A percentile compares a stretch with the other conserved stretches of the same genome.
These are phyloP conservation scores for Heliocybe sulcata DNA, from an alignment of 1,284 basidiomycete species.

Conservation along the genomic window DNA sequence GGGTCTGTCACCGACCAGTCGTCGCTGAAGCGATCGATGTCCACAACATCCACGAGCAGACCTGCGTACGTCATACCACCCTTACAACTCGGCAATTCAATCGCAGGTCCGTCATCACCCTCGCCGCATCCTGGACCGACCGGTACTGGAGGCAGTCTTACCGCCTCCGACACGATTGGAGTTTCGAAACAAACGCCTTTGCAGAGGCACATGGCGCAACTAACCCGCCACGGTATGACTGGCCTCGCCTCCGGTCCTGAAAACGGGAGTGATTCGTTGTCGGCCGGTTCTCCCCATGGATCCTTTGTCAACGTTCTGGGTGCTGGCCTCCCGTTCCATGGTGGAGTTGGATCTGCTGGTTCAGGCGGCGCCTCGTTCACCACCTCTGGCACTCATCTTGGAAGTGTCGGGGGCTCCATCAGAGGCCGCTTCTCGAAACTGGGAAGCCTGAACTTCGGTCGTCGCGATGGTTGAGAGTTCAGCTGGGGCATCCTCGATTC, in stretches of 20 bases:
- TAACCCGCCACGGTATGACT: constrained; percentile 73
- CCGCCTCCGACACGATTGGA: constrained; percentile 15
- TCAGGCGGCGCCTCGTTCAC: constrained; percentile 17
- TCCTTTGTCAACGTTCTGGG: constrained; percentile 59
- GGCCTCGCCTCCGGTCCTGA: constrained; percentile 72
- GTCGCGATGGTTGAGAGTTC: constrained; percentile 32
- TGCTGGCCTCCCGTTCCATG: constrained; percentile 7
- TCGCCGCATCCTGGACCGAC: neutral
- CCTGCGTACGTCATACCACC: constrained; percentile 36
- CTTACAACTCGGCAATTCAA: constrained; percentile 32
- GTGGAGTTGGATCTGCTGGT: neutral
- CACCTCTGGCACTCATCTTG: constrained; percentile 21
- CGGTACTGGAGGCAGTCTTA: constrained; percentile 5
- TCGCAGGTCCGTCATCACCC: neutral
- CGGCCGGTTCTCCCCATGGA: constrained; percentile 57
- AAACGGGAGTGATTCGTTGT: constrained; percentile 49
- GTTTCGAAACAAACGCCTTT: constrained; percentile 61
- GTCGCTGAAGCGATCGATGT: constrained; percentile 29
- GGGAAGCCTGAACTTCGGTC: constrained; percentile 64
- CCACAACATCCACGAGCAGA: constrained; percentile 28
- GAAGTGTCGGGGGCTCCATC: constrained; percentile 30
- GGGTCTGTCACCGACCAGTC: constrained; percentile 34
- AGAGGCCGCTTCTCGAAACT: constrained; percentile 59
- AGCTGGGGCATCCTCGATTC: neutral
- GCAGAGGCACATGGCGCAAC: constrained; percentile 69